Percentiles rank a stretch among this genome's conserved stretches.
Conservation (phyloP, 257 asterid species). For the Perilla frutescens region DNA sequence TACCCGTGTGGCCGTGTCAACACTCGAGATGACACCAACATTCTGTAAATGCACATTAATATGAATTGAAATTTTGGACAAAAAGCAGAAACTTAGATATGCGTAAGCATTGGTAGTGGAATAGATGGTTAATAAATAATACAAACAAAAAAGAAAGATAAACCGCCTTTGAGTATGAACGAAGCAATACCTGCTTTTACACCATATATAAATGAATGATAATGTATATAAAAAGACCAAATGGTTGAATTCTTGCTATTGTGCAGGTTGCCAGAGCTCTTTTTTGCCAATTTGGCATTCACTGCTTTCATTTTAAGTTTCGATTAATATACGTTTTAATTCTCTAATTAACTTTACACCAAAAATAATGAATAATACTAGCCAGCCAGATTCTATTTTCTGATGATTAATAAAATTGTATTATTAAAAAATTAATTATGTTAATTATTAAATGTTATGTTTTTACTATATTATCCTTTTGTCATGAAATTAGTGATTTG, state of each 20-base stretch:
- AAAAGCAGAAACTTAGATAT: conserved; percentile 2
- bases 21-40: neutral
- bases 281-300: neutral
- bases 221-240: conserved; percentile 11
- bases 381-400: too few species aligned
- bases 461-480: too few species aligned
- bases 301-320: neutral
- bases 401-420: too few species aligned
- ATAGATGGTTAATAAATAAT: neutral
- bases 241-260: conserved; percentile 12
- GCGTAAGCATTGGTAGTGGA: neutral
- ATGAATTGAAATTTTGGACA: neutral
- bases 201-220: neutral
- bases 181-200: conserved; percentile 34
- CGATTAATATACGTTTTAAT: too few species aligned
- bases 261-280: conserved; percentile 13
- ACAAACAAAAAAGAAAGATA: conserved; percentile 12
- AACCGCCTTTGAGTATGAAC: conserved; percentile 38
- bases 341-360: too few species aligned
- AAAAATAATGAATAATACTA: too few species aligned
- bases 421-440: too few species aligned
- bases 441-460: too few species aligned
- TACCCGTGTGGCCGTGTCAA: too few species aligned
- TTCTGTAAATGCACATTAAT: neutral
- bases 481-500: too few species aligned